Evolutionary conservation across 2,329 filamentous ascomycete species (phyloP).

Genomic region (Hymenoscyphus albidus): DNA sequence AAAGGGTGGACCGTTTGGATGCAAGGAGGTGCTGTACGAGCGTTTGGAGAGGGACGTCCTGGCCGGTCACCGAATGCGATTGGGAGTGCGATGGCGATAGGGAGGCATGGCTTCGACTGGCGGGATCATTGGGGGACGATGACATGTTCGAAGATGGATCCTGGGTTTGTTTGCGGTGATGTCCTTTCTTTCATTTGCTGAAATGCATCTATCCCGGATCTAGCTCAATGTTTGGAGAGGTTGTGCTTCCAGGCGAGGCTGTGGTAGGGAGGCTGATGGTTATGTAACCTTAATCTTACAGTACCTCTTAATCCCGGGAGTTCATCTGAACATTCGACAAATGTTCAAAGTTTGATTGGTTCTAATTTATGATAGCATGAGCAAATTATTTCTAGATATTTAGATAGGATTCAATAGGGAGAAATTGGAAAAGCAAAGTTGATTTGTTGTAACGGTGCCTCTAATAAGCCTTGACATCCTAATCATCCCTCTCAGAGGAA

Average conservation of each 20-base stretch:
- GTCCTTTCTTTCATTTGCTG: not conserved
- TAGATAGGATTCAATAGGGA: too few relatives aligned
- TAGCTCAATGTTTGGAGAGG: not conserved
- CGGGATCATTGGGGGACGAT: constrained; percentile 14
- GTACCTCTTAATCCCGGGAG: too few relatives aligned
- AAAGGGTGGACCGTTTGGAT: constrained; percentile 75
- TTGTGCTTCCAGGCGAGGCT: not conserved
- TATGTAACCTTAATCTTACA: too few relatives aligned
- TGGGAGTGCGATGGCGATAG: constrained; percentile 26
- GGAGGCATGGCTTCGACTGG: constrained; percentile 29
- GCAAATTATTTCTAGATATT: too few relatives aligned
- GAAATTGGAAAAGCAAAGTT: too few relatives aligned
- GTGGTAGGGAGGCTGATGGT: not conserved
- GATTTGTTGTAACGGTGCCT: too few relatives aligned
- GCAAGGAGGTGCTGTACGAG: constrained; percentile 81
- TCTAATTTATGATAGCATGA: too few relatives aligned
- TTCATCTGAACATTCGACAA: too few relatives aligned
- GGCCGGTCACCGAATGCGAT: constrained; percentile 21
- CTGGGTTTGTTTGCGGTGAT: not conserved
- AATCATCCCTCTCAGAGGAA: too few relatives aligned
- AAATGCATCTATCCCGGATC: not conserved
- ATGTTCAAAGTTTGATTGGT: too few relatives aligned
- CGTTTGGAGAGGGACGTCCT: constrained; percentile 57
- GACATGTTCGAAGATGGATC: constrained; percentile 14
- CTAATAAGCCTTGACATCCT: too few relatives aligned